phyloP scores from a whole-genome alignment of 306 rosid genomes.

The Lathyrus oleraceus region DNA sequence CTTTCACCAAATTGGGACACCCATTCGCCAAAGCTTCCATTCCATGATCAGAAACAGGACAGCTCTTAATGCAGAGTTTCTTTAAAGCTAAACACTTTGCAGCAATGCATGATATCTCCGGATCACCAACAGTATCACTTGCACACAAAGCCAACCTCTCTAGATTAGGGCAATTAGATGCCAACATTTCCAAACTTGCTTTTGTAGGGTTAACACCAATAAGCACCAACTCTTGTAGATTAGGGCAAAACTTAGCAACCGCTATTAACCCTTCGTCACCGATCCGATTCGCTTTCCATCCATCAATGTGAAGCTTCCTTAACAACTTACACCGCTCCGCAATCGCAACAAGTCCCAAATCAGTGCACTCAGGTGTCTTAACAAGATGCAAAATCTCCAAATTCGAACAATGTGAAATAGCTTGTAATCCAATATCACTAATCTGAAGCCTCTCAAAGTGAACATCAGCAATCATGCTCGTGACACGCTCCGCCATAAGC shows the following conservation, averaged over 20 bases:
- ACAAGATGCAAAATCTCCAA: slow-evolving; percentile 92
- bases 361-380: slow-evolving; percentile 89
- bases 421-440: slow-evolving; percentile 68
- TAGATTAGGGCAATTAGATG: slow-evolving; percentile 77
- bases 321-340: slow-evolving; percentile 80
- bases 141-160: slow-evolving; percentile 94
- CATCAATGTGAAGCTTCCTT: slow-evolving; percentile 93
- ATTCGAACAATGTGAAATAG: slow-evolving; percentile 68
- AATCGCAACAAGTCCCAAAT: slow-evolving; percentile 63
- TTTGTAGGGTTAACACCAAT: slow-evolving; percentile 90
- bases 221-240: slow-evolving; percentile 83
- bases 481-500: slow-evolving; percentile 38
- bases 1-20: slow-evolving; percentile 96
- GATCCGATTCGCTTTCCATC: slow-evolving; percentile 88
- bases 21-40: slow-evolving; percentile 84
- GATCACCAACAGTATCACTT: slow-evolving; percentile 91
- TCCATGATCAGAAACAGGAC: slow-evolving; percentile 81
- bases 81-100: slow-evolving; percentile 82
- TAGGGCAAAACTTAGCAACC: slow-evolving; percentile 75
- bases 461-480: slow-evolving; percentile 70
- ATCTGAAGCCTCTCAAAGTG: slow-evolving; percentile 94
- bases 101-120: slow-evolving; percentile 85
- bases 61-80: slow-evolving; percentile 93
- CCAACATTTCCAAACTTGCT: slow-evolving; percentile 74
- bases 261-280: slow-evolving; percentile 87